Conservation (phyloP, 495 filamentous ascomycete genomes). For the Ascobolus immersus region DNA sequence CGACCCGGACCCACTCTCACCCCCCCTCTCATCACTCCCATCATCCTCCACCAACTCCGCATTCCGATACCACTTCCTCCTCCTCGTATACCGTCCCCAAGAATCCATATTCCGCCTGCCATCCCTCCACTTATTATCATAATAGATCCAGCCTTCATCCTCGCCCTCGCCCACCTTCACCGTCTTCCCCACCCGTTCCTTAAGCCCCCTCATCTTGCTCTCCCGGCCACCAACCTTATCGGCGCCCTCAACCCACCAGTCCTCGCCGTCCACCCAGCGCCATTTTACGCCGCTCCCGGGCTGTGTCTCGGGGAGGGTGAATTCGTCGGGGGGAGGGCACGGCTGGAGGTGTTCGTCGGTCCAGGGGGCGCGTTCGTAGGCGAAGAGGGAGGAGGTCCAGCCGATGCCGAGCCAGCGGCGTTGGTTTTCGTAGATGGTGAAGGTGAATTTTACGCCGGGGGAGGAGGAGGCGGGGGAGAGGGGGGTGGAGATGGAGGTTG, state of each 20-base stretch:
- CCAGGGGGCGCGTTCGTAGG: conserved; percentile 72
- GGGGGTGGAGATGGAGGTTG: conserved; percentile 23
- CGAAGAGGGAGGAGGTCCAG: conserved; percentile 75
- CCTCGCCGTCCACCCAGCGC: conserved; percentile 63
- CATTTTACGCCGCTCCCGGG: conserved; percentile 49
- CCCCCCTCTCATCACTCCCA: not conserved
- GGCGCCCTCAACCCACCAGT: conserved; percentile 73
- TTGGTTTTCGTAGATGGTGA: conserved; percentile 90
- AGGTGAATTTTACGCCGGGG: conserved; percentile 75
- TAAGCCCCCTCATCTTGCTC: conserved; percentile 18
- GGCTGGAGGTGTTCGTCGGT: conserved; percentile 85
- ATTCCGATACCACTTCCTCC: conserved; percentile 87
- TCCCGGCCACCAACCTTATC: conserved; percentile 22
- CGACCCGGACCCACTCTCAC: not conserved
- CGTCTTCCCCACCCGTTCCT: conserved; percentile 17
- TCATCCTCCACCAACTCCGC: conserved; percentile 66
- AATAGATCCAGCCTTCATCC: conserved; percentile 79
- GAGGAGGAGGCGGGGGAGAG: conserved; percentile 20
- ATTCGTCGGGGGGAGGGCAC: conserved; percentile 51
- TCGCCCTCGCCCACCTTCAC: conserved; percentile 28
- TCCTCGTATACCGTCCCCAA: conserved; percentile 84
- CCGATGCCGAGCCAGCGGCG: conserved; percentile 83
- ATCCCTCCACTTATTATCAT: conserved; percentile 97
- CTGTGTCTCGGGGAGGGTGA: conserved; percentile 67
- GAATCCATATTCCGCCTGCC: conserved; percentile 69